Percentiles rank a stretch among this genome's conserved stretches.
phyloP scores from a whole-genome alignment of 805 yeast species.

The Ogataea sp. region DNA sequence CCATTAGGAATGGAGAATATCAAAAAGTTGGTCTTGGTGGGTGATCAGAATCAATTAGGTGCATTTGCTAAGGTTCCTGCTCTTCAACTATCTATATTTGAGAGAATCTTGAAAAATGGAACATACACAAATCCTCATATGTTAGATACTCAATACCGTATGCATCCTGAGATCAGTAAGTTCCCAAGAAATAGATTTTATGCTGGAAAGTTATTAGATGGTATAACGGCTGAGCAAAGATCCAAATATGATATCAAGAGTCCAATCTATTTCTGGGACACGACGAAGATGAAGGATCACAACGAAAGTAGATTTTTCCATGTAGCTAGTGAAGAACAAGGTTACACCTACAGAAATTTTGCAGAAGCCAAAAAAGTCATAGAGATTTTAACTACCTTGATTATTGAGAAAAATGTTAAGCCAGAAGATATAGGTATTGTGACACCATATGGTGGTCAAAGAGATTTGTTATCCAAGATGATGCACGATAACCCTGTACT shows the following conservation, averaged over 20 bases:
- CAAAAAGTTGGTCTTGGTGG: conserved; percentile 62
- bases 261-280: conserved; percentile 58
- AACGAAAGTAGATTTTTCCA: conserved; percentile 42
- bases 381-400: conserved; percentile 39
- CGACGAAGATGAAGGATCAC: conserved; percentile 30
- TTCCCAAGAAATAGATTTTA: conserved; percentile 85
- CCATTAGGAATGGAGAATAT: conserved; percentile 66
- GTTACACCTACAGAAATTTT: conserved; percentile 50
- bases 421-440: conserved; percentile 53
- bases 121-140: conserved; percentile 53
- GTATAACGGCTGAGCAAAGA: conserved; percentile 48
- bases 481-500: conserved; percentile 43
- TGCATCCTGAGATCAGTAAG: conserved; percentile 86
- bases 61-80: conserved; percentile 64
- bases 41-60: conserved; percentile 70
- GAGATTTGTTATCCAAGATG: conserved; percentile 48
- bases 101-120: conserved; percentile 55
- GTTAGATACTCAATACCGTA: conserved; percentile 85
- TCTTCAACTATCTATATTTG: conserved; percentile 59
- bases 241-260: conserved; percentile 35
- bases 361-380: conserved; percentile 44
- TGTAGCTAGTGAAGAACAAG: conserved; percentile 29
- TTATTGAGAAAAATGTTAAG: conserved; percentile 44
- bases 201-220: conserved; percentile 60
- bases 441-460: conserved; percentile 72